Percentiles rank a stretch among this genome's conserved stretches.
Conservation (phyloP, 495 filamentous ascomycete species). For the Apiosordaria backusii region DNA sequence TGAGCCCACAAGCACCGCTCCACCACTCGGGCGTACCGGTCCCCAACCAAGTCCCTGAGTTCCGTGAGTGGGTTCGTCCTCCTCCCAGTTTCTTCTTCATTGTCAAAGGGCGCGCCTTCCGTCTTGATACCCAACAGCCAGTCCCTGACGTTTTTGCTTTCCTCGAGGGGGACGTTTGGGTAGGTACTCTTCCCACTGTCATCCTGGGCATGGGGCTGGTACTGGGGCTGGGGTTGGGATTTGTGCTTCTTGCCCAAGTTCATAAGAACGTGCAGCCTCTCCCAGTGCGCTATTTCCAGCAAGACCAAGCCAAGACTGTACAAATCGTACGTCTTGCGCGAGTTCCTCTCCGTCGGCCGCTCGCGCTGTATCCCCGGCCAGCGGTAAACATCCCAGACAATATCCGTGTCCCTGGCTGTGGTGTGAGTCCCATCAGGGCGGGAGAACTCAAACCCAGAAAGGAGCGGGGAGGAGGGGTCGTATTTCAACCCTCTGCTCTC, state of each 20-base stretch:
- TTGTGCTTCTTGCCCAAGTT: conserved; percentile 21
- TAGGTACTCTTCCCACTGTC: neutral
- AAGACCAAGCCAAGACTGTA: conserved; percentile 50
- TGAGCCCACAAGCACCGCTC: conserved; percentile 32
- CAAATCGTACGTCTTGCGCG: conserved; percentile 49
- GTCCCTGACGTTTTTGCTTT: conserved; percentile 26
- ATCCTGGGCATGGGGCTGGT: neutral
- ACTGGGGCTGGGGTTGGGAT: neutral
- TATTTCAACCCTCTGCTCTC: conserved; percentile 2
- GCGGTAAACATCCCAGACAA: conserved; percentile 32
- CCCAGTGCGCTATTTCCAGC: conserved; percentile 52
- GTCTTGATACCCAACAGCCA: conserved; percentile 28
- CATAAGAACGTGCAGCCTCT: conserved; percentile 42
- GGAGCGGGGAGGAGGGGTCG: conserved; percentile 17
- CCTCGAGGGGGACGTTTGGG: conserved; percentile 18
- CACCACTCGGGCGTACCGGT: conserved; percentile 28
- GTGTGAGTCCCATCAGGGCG: conserved; percentile 28
- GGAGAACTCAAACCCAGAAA: conserved; percentile 32
- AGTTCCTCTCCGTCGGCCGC: conserved; percentile 28
- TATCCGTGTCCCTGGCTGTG: conserved; percentile 28
- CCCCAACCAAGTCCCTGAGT: conserved; percentile 24
- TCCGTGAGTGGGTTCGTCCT: conserved; percentile 26
- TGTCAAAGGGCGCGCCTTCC: conserved; percentile 18
- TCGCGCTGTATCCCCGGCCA: conserved; percentile 32
- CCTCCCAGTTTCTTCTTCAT: no score